Percentiles rank a stretch among this genome's conserved stretches.
Evolutionary conservation across 1,284 basidiomycete genomes (phyloP).

Genomic region (Ganoderma multipileum): DNA sequence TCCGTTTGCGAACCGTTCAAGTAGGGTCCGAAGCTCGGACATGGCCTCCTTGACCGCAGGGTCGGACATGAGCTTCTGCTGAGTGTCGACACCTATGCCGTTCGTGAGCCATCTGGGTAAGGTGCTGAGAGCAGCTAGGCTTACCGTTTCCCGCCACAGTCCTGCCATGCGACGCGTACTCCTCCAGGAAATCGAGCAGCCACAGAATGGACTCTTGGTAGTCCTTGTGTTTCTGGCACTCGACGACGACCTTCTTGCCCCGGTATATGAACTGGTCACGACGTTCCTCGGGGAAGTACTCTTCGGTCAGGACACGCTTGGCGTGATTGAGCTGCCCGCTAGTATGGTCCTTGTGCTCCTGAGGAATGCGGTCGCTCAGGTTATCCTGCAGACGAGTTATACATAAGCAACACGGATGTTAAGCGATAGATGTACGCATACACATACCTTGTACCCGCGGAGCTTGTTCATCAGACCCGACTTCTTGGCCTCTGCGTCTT

Average conservation of each 20-base stretch:
- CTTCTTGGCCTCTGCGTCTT: constrained; percentile 58
- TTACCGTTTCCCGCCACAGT: constrained; percentile 49
- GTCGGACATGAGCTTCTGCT: constrained; percentile 47
- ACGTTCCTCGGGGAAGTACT: constrained; percentile 89
- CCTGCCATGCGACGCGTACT: constrained; percentile 77
- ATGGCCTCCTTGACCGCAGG: constrained; percentile 63
- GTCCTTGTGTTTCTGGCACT: constrained; percentile 92
- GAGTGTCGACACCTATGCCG: constrained; percentile 43
- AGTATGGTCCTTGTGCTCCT: constrained; percentile 66
- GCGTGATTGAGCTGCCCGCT: constrained; percentile 59
- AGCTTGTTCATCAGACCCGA: constrained; percentile 56
- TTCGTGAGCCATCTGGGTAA: not conserved
- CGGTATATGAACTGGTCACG: constrained; percentile 85
- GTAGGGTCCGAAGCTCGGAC: constrained; percentile 76
- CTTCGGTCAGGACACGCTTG: constrained; percentile 73
- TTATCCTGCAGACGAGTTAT: constrained; percentile 43
- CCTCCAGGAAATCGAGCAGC: constrained; percentile 76
- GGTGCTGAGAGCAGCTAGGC: not conserved
- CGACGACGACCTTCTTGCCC: constrained; percentile 85
- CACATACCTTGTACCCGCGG: constrained; percentile 44
- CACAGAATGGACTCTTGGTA: constrained; percentile 87
- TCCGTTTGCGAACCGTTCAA: constrained; percentile 92
- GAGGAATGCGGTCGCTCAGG: constrained; percentile 59
- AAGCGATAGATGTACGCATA: constrained; percentile 8
- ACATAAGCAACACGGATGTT: not conserved